Evolutionary conservation across 2,329 filamentous ascomycete species (phyloP).

Genomic region (Leptographium lundbergii): DNA sequence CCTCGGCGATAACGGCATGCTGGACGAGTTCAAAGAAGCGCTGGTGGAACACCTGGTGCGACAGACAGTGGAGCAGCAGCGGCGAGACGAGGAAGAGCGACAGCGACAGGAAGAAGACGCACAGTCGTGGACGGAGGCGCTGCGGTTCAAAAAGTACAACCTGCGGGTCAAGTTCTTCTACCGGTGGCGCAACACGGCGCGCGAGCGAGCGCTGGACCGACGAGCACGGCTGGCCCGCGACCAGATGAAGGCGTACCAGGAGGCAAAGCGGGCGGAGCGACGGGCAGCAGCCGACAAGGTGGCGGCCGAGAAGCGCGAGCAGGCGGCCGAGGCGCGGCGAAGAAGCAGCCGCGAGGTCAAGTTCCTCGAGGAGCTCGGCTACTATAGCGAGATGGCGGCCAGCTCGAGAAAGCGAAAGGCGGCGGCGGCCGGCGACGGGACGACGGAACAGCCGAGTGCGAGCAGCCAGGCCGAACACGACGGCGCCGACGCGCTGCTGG

Average conservation of each 20-base stretch:
- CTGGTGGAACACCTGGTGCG: constrained; percentile 32
- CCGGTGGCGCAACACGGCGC: constrained; percentile 37
- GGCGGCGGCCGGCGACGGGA: not conserved
- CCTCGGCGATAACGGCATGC: constrained; percentile 36
- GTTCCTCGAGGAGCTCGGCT: constrained; percentile 11
- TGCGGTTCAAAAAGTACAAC: constrained; percentile 34
- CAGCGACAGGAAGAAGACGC: constrained; percentile 35
- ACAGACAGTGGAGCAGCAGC: constrained; percentile 27
- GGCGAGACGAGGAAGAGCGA: constrained; percentile 27
- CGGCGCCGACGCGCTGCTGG: constrained; percentile 26
- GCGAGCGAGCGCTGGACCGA: constrained; percentile 33
- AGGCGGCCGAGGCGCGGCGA: constrained; percentile 11
- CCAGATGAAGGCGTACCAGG: constrained; percentile 27
- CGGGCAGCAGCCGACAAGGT: constrained; percentile 22
- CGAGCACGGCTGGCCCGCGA: constrained; percentile 39
- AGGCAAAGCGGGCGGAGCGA: constrained; percentile 19
- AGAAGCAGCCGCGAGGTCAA: constrained; percentile 13
- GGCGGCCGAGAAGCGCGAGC: constrained; percentile 20
- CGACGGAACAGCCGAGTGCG: constrained; percentile 14
- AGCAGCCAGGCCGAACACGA: constrained; percentile 19
- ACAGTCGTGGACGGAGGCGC: constrained; percentile 31
- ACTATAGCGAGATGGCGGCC: constrained; percentile 4
- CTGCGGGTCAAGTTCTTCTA: constrained; percentile 44
- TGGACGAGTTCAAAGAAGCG: constrained; percentile 36
- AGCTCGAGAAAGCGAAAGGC: constrained; percentile 6